phyloP scores from a whole-genome alignment of 768 basidiomycete species.

The Solioccasus polychromus region DNA sequence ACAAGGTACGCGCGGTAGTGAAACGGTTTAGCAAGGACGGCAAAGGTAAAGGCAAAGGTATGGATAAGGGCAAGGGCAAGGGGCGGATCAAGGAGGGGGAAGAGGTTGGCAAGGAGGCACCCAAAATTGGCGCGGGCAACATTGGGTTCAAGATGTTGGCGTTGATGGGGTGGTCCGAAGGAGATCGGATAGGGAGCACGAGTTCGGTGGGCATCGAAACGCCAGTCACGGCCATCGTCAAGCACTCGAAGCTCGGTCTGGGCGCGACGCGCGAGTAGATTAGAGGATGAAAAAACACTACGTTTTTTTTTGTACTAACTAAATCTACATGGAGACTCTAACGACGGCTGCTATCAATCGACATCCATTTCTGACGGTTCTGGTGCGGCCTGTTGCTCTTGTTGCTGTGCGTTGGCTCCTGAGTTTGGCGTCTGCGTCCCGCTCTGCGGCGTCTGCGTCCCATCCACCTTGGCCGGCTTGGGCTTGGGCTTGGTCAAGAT shows the following conservation, averaged over 20 bases:
- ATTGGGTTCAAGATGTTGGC: conserved; percentile 86
- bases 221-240: conserved; percentile 82
- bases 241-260: conserved; percentile 80
- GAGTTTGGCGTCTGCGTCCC: conserved; percentile 57
- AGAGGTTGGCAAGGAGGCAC: conserved; percentile 83
- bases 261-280: conserved; percentile 59
- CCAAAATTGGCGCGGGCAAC: conserved; percentile 76
- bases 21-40: conserved; percentile 29
- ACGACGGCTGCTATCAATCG: too few relatives aligned
- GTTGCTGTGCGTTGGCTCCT: conserved; percentile 32
- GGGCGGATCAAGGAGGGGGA: conserved; percentile 59
- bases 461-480: conserved; percentile 66
- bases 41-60: conserved; percentile 6
- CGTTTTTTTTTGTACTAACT: neutral
- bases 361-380: conserved; percentile 81
- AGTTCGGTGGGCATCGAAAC: conserved; percentile 59
- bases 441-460: conserved; percentile 72
- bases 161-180: conserved; percentile 90
- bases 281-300: too few relatives aligned
- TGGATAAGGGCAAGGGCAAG: neutral
- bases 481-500: conserved; percentile 94
- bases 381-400: conserved; percentile 30
- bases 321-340: too few relatives aligned
- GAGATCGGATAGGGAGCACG: conserved; percentile 66
- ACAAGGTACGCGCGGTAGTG: conserved; percentile 50